Evolutionary conservation across 2,329 filamentous ascomycete genomes (phyloP), one percentile per base, ranked within the genome.

Genomic region (Cercospora brassicicola): DNA sequence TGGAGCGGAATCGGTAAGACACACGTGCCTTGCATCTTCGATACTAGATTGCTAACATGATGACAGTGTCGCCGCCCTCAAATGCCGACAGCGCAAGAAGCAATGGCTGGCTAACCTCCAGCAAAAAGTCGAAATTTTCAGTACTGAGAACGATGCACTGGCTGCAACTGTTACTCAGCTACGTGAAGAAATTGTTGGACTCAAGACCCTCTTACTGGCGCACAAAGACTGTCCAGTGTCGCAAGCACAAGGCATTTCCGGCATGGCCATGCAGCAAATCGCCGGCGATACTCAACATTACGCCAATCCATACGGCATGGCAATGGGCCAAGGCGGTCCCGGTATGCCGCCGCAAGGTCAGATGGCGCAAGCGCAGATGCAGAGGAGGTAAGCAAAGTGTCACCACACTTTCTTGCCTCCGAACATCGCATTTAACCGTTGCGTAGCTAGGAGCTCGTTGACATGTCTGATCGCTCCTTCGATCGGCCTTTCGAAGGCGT

Each of bases 61-160:
- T 31, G 26, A 23, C 72, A 97, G 95, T 78, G 93, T 99, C 72
- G 95, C 95, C 70, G 95, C 95, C 2, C 85, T 99, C 68, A 99
- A 99, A 78, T 99, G 95, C 81, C 91, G 95, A 69, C 95, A 99
- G 80, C 89, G 95, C 20, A 99, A 99, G 86, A 99, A 99, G 86
- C 95, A 98, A 79, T 99, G 95, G 95, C 87, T 98, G 67, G 91
- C 92, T 33, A 98, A 97, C 74, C 86, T 99, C 1, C 95, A 99
- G 79, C 88, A 88, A 65, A 98, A 98, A 80, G 94, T 98, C 15
- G 95, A 99, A 79, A 86, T 96, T 73, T 98, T 93, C 77, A 94
- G 91, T 71, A 90, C 86, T 0, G 95, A 99, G 80, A 98, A 98
- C 71, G 95, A 99, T 76, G 89, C 89, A 1, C 85, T 99, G 36